Conservation (phyloP, 768 basidiomycete species). For the Aureoboletus auriporus region DNA sequence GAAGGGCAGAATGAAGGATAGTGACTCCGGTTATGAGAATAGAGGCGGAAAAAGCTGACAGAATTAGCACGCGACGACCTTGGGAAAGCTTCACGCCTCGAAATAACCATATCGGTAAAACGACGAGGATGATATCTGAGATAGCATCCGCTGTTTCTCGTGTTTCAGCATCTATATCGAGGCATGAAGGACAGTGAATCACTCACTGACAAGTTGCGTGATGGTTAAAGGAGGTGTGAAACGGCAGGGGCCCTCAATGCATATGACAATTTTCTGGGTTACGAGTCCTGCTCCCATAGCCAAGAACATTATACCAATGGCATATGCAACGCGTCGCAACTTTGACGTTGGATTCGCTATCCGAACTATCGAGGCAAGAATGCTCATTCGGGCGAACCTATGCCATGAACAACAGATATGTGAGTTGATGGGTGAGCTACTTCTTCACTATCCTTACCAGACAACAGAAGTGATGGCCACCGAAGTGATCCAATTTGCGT, state of each 20-base stretch:
- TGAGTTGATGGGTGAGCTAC: background rate
- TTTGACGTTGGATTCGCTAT: slow-evolving; percentile 11
- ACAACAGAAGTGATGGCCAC: slow-evolving; percentile 13
- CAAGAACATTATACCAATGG: slow-evolving; percentile 16
- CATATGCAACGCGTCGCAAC: slow-evolving; percentile 10
- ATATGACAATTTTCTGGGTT: slow-evolving; percentile 8
- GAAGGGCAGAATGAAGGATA: slow-evolving; percentile 20
- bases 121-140: slow-evolving; percentile 21
- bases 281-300: slow-evolving; percentile 12
- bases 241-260: too few species aligned
- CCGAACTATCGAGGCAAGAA: slow-evolving; percentile 20
- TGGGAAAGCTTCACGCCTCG: slow-evolving; percentile 14
- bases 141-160: slow-evolving; percentile 18
- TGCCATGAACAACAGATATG: slow-evolving; percentile 4
- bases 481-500: slow-evolving; percentile 19
- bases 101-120: slow-evolving; percentile 10
- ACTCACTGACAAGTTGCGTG: slow-evolving; percentile 24
- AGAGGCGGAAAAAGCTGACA: slow-evolving; percentile 19
- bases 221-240: slow-evolving; percentile 7
- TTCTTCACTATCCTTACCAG: slow-evolving; percentile 15
- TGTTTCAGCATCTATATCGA: background rate
- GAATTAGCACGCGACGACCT: slow-evolving; percentile 16
- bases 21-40: slow-evolving; percentile 20
- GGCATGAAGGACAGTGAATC: too few species aligned
- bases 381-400: slow-evolving; percentile 27